Conservation (phyloP, 306 rosid genomes). For the Begonia peltatifolia region DNA sequence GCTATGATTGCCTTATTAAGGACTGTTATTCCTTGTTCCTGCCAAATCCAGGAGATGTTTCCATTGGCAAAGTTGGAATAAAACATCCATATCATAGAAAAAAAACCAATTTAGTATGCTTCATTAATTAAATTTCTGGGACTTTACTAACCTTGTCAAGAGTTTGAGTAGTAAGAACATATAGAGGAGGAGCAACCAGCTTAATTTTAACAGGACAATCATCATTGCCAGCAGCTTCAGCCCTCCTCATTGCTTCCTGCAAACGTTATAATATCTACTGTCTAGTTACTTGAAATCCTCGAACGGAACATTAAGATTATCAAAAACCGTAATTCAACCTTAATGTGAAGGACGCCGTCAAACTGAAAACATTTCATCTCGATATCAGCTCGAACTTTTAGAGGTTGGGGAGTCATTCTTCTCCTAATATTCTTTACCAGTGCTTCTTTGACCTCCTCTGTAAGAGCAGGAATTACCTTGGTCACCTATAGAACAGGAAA, state of each 20-base stretch:
- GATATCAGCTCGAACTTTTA: conserved; percentile 91
- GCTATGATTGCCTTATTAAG: conserved; percentile 54
- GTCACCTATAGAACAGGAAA: conserved; percentile 32
- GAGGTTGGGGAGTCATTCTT: conserved; percentile 92
- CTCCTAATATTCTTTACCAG: conserved; percentile 70
- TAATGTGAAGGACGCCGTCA: conserved; percentile 93
- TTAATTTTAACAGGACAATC: conserved; percentile 97
- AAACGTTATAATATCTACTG: conserved; percentile 5
- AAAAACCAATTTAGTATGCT: background rate
- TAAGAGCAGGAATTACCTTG: conserved; percentile 70
- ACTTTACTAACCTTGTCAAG: conserved; percentile 73
- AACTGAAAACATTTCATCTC: conserved; percentile 96
- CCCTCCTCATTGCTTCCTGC: conserved; percentile 90
- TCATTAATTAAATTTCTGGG: background rate
- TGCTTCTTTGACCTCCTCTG: conserved; percentile 81
- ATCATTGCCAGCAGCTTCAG: conserved; percentile 87
- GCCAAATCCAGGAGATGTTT: conserved; percentile 12
- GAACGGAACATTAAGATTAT: background rate
- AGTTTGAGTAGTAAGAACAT: conserved; percentile 92
- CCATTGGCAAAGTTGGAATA: background rate
- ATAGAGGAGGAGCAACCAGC: conserved; percentile 93
- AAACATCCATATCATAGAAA: background rate
- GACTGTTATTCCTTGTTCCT: conserved; percentile 91
- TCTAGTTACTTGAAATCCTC: background rate
- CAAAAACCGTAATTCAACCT: conserved; percentile 25